A percentile compares a stretch with the other conserved stretches of the same genome.
phyloP scores from a whole-genome alignment of 306 rosid species.

The Canavalia ensiformis region DNA sequence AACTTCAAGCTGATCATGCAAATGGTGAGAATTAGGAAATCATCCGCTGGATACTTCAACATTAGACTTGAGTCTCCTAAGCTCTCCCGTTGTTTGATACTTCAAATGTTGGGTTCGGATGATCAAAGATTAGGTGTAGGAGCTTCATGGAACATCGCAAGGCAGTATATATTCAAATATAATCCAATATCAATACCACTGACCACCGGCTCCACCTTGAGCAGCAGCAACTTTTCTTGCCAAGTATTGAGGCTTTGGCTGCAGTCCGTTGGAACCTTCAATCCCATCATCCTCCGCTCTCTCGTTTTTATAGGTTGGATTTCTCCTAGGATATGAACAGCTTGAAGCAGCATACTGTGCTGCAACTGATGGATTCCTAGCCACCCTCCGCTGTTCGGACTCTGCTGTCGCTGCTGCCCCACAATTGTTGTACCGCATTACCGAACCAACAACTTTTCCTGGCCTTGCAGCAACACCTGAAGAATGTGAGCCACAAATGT shows the following conservation, averaged over 20 bases:
- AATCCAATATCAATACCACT: slow-evolving; percentile 74
- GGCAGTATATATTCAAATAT: slow-evolving; percentile 28
- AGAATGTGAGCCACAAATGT: slow-evolving; percentile 37
- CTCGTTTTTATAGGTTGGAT: slow-evolving; percentile 79
- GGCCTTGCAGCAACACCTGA: slow-evolving; percentile 93
- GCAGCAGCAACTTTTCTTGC: slow-evolving; percentile 96
- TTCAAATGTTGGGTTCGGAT: slow-evolving; percentile 14
- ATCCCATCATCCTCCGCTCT: slow-evolving; percentile 76
- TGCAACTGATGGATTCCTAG: slow-evolving; percentile 69
- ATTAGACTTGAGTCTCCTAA: slow-evolving; percentile 38
- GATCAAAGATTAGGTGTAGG: slow-evolving; percentile 41
- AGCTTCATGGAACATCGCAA: slow-evolving; percentile 30
- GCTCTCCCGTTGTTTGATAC: slow-evolving; percentile 37
- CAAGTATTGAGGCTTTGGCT: slow-evolving; percentile 90
- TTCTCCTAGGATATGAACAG: slow-evolving; percentile 85
- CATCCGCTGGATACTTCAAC: slow-evolving; percentile 20
- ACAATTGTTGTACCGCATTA: slow-evolving; percentile 77
- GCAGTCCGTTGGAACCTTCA: slow-evolving; percentile 81
- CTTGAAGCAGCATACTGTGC: slow-evolving; percentile 69
- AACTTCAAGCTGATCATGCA: slow-evolving; percentile 41
- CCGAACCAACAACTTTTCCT: slow-evolving; percentile 89
- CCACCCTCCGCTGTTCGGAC: slow-evolving; percentile 79
- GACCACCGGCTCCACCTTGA: slow-evolving; percentile 82
- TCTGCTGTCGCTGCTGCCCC: slow-evolving; percentile 79
- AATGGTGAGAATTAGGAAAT: slow-evolving; percentile 44